Evolutionary conservation across 2,329 filamentous ascomycete species (phyloP), one percentile per base, ranked within the genome.

Genomic region (Penicillium griseofulvum): DNA sequence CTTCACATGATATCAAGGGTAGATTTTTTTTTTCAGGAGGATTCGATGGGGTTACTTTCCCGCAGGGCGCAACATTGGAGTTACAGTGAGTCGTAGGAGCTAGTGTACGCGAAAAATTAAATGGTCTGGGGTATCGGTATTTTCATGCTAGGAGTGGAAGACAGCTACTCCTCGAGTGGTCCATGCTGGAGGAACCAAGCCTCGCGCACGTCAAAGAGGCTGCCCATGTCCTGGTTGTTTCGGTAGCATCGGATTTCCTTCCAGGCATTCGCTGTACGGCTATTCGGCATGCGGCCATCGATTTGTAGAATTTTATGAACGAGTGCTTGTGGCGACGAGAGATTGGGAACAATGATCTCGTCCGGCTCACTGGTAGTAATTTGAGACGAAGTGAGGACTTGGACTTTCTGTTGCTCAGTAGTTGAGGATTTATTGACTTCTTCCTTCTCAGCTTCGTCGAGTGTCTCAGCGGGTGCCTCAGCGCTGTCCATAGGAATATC

Each of bases 221-320:
- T 76, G 4, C 76, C 76, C 64, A 78, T 76, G 41, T 78, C 76
- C 62, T 78, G 76, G 37, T 78, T 77, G 34, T 76, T 68, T 43
- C 76, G 68, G 42, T 70, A 73, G 49, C 72, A 75, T 9, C 76
- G 75, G 22, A 78, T 65, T 34, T 72, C 68, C 53, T 77, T 78
- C 76, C 76, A 78, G 9, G 75, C 65, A 65, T 77, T 78, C 1
- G 68, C 65, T 38, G 67, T 67, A 5, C 68, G 67, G 5, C 65
- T 57, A 5, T 68, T 56, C 5, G 51, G 63, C 19, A 70, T 60
- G 26, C 75, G 74, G 16, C 76, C 76, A 55, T 78, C 76, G 12
- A 74, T 63, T 56, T 72, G 65, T 17, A 76, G 47, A 10, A 78
- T 76, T 33, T 69, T 72, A 1, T 50, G 54, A 8, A 63, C 61